Evolutionary conservation across 805 yeast species (phyloP).

Genomic region (Candida ascalaphidarum): DNA sequence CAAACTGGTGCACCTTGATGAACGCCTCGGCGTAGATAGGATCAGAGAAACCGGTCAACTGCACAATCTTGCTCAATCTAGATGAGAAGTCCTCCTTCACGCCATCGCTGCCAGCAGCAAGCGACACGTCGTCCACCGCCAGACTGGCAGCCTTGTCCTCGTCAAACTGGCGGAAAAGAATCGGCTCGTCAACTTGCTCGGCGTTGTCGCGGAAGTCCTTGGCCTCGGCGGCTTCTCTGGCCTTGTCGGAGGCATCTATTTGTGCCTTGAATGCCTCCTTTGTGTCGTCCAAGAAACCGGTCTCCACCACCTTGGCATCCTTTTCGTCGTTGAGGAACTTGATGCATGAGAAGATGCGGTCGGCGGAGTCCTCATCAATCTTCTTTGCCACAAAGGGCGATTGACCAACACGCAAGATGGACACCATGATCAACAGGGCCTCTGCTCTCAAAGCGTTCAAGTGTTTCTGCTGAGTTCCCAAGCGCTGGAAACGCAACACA

Average conservation of each 20-base stretch:
- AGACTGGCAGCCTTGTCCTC: conserved; percentile 15
- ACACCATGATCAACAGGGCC: conserved; percentile 86
- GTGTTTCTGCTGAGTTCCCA: conserved; percentile 44
- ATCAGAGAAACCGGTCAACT: conserved; percentile 95
- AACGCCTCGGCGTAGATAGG: conserved; percentile 98
- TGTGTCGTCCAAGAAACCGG: conserved; percentile 82
- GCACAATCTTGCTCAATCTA: conserved; percentile 80
- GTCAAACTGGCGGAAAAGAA: conserved; percentile 72
- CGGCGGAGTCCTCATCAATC: conserved; percentile 96
- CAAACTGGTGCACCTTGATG: conserved; percentile 93
- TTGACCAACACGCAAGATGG: conserved; percentile 82
- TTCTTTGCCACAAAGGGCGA: conserved; percentile 58
- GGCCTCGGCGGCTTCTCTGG: conserved; percentile 48
- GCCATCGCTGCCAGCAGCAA: conserved; percentile 43
- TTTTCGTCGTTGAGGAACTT: conserved; percentile 67
- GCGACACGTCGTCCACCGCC: conserved; percentile 50
- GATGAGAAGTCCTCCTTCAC: conserved; percentile 60
- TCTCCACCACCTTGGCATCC: conserved; percentile 41
- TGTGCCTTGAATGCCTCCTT: conserved; percentile 75
- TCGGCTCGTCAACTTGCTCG: conserved; percentile 70
- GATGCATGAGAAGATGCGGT: conserved; percentile 83
- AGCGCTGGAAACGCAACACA: conserved; percentile 62
- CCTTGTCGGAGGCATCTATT: conserved; percentile 49
- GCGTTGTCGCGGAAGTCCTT: conserved; percentile 54
- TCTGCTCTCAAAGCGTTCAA: conserved; percentile 88